Conservation (phyloP, 1,139 yeast species). For the Taphrina populina region DNA sequence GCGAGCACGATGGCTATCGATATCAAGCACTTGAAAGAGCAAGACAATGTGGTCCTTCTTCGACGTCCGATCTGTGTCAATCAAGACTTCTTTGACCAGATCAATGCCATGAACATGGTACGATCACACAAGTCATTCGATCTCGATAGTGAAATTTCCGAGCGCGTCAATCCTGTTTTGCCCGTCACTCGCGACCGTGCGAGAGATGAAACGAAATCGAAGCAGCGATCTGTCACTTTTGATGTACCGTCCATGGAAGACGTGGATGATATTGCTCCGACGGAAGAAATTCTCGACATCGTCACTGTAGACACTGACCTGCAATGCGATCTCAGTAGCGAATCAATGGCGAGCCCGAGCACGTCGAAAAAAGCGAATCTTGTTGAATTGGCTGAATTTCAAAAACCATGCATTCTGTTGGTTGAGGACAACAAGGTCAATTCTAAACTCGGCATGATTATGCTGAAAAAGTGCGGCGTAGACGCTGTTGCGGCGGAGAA, state of each 20-base stretch:
- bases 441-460: slow-evolving; percentile 82
- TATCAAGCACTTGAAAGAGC: background rate
- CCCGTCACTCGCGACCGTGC: slow-evolving; percentile 24
- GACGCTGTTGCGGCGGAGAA: slow-evolving; percentile 76
- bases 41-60: slow-evolving; percentile 3
- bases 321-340: no score
- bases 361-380: no score
- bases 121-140: slow-evolving; percentile 2
- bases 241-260: slow-evolving; percentile 5
- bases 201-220: slow-evolving; percentile 6
- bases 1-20: slow-evolving; percentile 3
- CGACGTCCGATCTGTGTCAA: slow-evolving; percentile 9
- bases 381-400: no score
- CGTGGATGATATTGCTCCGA: background rate
- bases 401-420: slow-evolving; percentile 59
- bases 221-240: slow-evolving; percentile 11
- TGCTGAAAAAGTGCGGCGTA: slow-evolving; percentile 75
- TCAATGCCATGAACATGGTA: background rate
- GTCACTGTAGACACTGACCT: no score
- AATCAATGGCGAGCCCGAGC: no score
- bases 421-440: slow-evolving; percentile 92
- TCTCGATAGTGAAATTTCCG: slow-evolving; percentile 10
- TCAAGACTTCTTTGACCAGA: slow-evolving; percentile 3
- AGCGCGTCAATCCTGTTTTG: slow-evolving; percentile 8
- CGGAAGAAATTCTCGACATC: no score